phyloP scores from a whole-genome alignment of 352 stramenopile species.

The Pythium biforme region DNA sequence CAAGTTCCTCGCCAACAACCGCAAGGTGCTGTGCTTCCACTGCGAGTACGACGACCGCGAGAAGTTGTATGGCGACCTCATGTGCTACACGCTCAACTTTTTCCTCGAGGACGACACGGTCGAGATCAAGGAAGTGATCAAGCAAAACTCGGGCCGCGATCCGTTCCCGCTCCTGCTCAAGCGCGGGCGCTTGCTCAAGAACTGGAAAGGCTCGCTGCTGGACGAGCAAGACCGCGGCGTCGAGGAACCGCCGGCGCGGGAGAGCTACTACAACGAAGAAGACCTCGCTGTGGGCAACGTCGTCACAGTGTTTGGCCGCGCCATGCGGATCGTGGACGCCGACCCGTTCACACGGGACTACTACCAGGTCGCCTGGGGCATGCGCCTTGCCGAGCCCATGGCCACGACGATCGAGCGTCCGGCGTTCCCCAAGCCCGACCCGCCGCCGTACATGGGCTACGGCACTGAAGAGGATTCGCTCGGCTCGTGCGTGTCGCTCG shows the following conservation, averaged over 20 bases:
- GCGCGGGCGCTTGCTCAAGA: constrained; percentile 58
- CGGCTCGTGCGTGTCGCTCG: constrained; percentile 56
- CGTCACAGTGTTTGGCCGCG: constrained; percentile 65
- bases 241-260: constrained; percentile 56
- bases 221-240: constrained; percentile 77
- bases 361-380: constrained; percentile 68
- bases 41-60: constrained; percentile 83
- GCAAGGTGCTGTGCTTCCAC: constrained; percentile 85
- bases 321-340: constrained; percentile 73
- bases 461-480: constrained; percentile 78
- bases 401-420: constrained; percentile 42
- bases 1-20: constrained; percentile 85
- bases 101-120: constrained; percentile 90
- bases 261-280: constrained; percentile 73
- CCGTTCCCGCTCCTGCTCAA: constrained; percentile 76
- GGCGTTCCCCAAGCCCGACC: constrained; percentile 55
- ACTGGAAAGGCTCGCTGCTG: constrained; percentile 59
- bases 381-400: constrained; percentile 43
- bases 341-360: constrained; percentile 77
- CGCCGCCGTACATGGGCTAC: constrained; percentile 71
- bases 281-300: constrained; percentile 65
- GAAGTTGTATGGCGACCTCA: constrained; percentile 80
- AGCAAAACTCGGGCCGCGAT: constrained; percentile 78
- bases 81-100: constrained; percentile 78
- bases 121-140: constrained; percentile 85